Conservation (phyloP, 2,329 filamentous ascomycete genomes). For the Xylaria sp. region DNA sequence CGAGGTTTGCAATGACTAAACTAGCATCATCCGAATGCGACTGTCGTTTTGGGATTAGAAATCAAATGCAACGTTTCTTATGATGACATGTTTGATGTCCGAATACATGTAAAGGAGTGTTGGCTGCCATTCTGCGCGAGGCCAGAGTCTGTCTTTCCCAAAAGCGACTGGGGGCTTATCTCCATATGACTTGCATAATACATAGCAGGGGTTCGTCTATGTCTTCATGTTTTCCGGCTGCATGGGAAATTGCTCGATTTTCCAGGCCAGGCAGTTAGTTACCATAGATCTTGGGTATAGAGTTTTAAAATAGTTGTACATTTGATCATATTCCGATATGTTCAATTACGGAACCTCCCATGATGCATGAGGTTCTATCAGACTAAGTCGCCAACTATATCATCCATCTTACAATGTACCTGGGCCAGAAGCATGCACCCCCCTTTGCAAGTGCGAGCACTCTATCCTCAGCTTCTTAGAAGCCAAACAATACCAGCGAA, state of each 20-base stretch:
- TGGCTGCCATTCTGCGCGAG: slow-evolving; percentile 7
- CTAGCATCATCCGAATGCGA: slow-evolving; percentile 4
- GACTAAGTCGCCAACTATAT: too few relatives aligned
- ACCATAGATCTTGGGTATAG: too few relatives aligned
- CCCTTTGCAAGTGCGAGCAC: background rate
- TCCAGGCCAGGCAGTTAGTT: too few relatives aligned
- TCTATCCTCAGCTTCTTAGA: slow-evolving; percentile 8
- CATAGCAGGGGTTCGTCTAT: slow-evolving; percentile 4
- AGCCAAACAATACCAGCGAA: background rate
- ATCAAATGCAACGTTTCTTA: slow-evolving; percentile 10
- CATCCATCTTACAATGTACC: too few relatives aligned
- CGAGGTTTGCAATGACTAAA: slow-evolving; percentile 12
- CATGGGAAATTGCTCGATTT: too few relatives aligned
- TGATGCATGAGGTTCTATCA: too few relatives aligned
- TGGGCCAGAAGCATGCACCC: too few relatives aligned
- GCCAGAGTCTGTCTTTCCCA: slow-evolving; percentile 6
- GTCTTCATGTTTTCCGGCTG: too few relatives aligned
- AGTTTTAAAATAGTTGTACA: too few relatives aligned
- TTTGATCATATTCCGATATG: too few relatives aligned
- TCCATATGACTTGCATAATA: slow-evolving; percentile 2
- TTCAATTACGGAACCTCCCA: too few relatives aligned
- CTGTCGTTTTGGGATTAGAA: slow-evolving; percentile 7
- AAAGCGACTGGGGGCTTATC: slow-evolving; percentile 7
- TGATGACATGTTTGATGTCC: slow-evolving; percentile 5
- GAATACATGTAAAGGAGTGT: slow-evolving; percentile 4